Conservation (phyloP, 345 rosid species). For the Iberis pinnata region DNA sequence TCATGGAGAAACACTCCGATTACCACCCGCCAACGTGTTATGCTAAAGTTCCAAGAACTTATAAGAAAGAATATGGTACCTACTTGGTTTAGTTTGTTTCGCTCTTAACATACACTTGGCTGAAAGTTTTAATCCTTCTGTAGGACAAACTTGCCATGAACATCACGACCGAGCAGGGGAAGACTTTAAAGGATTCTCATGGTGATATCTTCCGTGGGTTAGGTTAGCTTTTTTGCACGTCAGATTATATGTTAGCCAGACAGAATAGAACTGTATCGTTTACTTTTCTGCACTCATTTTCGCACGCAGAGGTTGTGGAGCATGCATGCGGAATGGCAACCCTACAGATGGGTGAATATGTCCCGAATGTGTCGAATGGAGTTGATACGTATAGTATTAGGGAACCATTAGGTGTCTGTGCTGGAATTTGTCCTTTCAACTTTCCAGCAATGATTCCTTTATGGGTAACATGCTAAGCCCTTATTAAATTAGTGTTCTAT, state of each 20-base stretch:
- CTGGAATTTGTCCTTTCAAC: slow-evolving; percentile 97
- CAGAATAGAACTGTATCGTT: too few species aligned
- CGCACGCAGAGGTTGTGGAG: slow-evolving; percentile 81
- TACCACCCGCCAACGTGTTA: slow-evolving; percentile 77
- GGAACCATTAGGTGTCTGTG: slow-evolving; percentile 97
- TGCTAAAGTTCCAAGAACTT: slow-evolving; percentile 92
- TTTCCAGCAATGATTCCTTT: slow-evolving; percentile 99
- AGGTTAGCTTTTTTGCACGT: slow-evolving; percentile 50
- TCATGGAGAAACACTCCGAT: slow-evolving; percentile 85
- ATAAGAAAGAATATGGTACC: slow-evolving; percentile 77
- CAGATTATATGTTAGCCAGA: slow-evolving; percentile 7
- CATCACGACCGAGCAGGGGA: slow-evolving; percentile 92
- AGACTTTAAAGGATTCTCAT: slow-evolving; percentile 92
- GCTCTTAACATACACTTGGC: background rate
- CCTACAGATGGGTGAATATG: slow-evolving; percentile 94
- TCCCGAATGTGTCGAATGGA: slow-evolving; percentile 78
- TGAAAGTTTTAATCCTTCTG: slow-evolving; percentile 11
- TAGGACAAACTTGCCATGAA: slow-evolving; percentile 88
- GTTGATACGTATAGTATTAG: slow-evolving; percentile 86
- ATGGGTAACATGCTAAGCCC: slow-evolving; percentile 60
- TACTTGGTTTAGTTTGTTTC: background rate
- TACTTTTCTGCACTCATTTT: too few species aligned
- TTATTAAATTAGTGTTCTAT: too few species aligned
- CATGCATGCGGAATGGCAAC: slow-evolving; percentile 98
- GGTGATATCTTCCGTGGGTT: slow-evolving; percentile 98